Percentiles rank a stretch among this genome's conserved stretches.
phyloP scores from a whole-genome alignment of 345 rosid species.

The Carallia pectinifolia region DNA sequence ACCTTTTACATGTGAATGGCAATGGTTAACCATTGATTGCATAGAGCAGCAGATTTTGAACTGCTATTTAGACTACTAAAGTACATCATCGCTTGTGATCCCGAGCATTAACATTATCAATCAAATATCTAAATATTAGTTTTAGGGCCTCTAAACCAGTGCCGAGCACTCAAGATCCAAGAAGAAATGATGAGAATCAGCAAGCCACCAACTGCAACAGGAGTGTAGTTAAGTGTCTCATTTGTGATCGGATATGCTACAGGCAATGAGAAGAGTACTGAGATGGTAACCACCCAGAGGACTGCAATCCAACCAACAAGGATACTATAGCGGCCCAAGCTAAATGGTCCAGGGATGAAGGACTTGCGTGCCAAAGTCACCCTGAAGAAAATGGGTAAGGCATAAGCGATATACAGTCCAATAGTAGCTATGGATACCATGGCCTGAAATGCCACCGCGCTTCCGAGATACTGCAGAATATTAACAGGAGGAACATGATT shows the following conservation, averaged over 20 bases:
- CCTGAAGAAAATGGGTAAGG: constrained; percentile 74
- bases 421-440: constrained; percentile 97
- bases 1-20: no score
- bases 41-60: no score
- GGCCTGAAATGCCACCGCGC: constrained; percentile 86
- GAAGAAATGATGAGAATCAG: constrained; percentile 45
- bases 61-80: no score
- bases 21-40: no score
- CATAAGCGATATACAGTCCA: constrained; percentile 92
- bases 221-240: constrained; percentile 89
- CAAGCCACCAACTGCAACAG: constrained; percentile 81
- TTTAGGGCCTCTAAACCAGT: constrained; percentile 87
- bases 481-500: not conserved
- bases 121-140: constrained; percentile 34
- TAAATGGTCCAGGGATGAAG: constrained; percentile 75
- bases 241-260: constrained; percentile 75
- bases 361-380: constrained; percentile 78
- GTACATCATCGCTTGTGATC: no score
- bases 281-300: constrained; percentile 81
- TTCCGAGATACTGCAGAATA: constrained; percentile 76
- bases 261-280: constrained; percentile 88
- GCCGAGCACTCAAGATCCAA: constrained; percentile 71
- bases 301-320: constrained; percentile 84
- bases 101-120: no score
- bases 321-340: constrained; percentile 62